A percentile compares a stretch with the other conserved stretches of the same genome.
These are phyloP conservation scores for Carex pumila DNA, from an alignment of 176 grass and related monocot species.

Conservation along the genomic window DNA sequence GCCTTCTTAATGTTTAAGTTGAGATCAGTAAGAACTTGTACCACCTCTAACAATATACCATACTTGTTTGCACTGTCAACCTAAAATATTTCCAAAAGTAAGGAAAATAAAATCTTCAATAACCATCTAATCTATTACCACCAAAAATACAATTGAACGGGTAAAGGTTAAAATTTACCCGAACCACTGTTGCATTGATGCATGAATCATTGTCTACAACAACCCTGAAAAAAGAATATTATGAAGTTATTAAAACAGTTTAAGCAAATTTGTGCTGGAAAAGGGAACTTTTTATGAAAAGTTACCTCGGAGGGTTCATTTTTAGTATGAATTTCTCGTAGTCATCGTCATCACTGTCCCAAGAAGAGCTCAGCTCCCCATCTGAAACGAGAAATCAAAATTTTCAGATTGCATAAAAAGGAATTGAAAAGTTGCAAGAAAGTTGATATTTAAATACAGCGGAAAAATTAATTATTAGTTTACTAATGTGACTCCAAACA, in stretches of 20 bases:
- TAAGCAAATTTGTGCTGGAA: not conserved
- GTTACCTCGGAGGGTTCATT: slow-evolving; percentile 94
- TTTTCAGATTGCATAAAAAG: not conserved
- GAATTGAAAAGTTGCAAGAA: not conserved
- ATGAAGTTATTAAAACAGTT: not conserved
- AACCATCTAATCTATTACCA: not conserved
- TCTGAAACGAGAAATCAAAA: slow-evolving; percentile 21
- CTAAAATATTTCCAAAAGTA: slow-evolving; percentile 34
- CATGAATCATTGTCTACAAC: slow-evolving; percentile 63
- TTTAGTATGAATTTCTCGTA: slow-evolving; percentile 90
- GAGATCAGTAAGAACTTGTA: slow-evolving; percentile 78
- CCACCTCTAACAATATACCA: slow-evolving; percentile 82
- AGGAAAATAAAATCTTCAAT: slow-evolving; percentile 2
- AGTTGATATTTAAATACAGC: not conserved
- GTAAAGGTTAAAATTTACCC: slow-evolving; percentile 32
- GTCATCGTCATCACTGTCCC: slow-evolving; percentile 55
- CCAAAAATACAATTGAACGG: not conserved
- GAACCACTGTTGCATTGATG: slow-evolving; percentile 66
- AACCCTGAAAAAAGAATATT: slow-evolving; percentile 44
- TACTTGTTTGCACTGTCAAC: slow-evolving; percentile 91
- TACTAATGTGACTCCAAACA: not conserved
- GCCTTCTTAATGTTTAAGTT: slow-evolving; percentile 81
- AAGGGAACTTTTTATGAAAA: not conserved
- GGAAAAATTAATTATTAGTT: not conserved
- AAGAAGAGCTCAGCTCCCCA: slow-evolving; percentile 50